Evolutionary conservation across 495 filamentous ascomycete genomes (phyloP), one percentile per base, ranked within the genome.

Genomic region (Astrothelium macrocarpum): DNA sequence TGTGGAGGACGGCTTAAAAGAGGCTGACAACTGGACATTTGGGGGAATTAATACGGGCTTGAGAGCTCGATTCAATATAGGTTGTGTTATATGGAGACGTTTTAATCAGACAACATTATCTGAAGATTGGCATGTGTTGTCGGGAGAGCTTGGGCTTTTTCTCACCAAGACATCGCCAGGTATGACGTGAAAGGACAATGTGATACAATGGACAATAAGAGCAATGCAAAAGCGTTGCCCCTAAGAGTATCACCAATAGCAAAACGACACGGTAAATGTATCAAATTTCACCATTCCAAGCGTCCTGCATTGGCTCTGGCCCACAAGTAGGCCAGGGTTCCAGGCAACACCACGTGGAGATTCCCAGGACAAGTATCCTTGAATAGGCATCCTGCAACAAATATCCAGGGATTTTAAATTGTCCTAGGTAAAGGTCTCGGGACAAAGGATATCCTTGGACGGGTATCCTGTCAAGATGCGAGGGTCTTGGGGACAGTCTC

Each of bases 281-380:
- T 39, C 36, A 39, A 39, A 39, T 39, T 39, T 39, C 36, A 39
- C 36, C 36, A 39, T 39, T 39, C 43, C n/a, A n/a, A 56, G 49
- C 49, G 49, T 56, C 49, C 49, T 56, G 49, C 49, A 29, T 56
- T 56, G 49, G 49, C 49, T 56, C 49, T 56, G 49, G 25, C 49
- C 49, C 49, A 56, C 49, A 56, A 16, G 20, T 56, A 56, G 49
- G 49, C 49, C 49, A 56, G 49, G 49, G 25, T 56, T 25, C 49
- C 49, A 56, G 49, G 49, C 49, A 56, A 56, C 49, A 56, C 49
- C 49, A 56, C 49, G 49, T 26, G 49, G 49, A 56, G 49, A 25
- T 56, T 56, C n/a, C n/a, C n/a, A n/a, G n/a, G n/a, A n/a, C n/a
- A n/a, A n/a, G n/a, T n/a, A n/a, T n/a, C n/a, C n/a, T n/a, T n/a